Base-by-base conservation (phyloP, 768 basidiomycete genomes). In the Kwoniella heveanensis region DNA sequence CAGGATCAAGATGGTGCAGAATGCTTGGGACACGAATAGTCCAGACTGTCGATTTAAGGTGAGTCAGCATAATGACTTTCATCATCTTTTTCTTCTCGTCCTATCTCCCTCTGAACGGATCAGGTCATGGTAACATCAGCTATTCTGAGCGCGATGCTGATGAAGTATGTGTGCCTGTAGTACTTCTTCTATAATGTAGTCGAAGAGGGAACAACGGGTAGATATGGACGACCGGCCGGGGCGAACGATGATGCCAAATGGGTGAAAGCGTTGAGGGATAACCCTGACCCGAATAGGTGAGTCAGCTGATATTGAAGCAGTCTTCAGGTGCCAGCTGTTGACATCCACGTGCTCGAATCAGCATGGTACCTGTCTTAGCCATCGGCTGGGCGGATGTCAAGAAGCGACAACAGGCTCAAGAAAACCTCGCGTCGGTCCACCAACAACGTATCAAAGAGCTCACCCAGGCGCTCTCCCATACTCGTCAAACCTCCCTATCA, bases 181-280 rank as follows among this genome's bases (percentile, higher is more conserved):
- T 74, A 72, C 53, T 79, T 73, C 65, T 78, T 79, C 65, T 78
- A 76, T 57, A 79, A 78, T 54, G 70, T 77, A 6, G 78, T 79
- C 4, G 77, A 74, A 21, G 64, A 76, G 21, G 74, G 74, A 12
- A 73, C 76, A 25, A 63, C 74, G 4, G 60, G 65, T 19, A 67
- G 71, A 25, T 79, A 79, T 65, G 77, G 70, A 12, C 60, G 78
- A 55, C 78, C 78, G 13, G 55, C 62, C 13, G 70, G 60, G 6
- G 78, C 75, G 30, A 73, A 32, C 22, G 78, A 79, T 66, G 77
- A 79, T 24, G 71, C 68, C 5, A 72, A 73, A 29, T 79, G 78
- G 78, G 67, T 57, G 30, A 75, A 71, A 49, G 77, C 78, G 3
- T 36, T 70, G 52, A 55, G 78, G 37, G 77, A 77, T 55, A 79